Base-by-base conservation (phyloP, 768 basidiomycete species). In the Megacollybia marginata region DNA sequence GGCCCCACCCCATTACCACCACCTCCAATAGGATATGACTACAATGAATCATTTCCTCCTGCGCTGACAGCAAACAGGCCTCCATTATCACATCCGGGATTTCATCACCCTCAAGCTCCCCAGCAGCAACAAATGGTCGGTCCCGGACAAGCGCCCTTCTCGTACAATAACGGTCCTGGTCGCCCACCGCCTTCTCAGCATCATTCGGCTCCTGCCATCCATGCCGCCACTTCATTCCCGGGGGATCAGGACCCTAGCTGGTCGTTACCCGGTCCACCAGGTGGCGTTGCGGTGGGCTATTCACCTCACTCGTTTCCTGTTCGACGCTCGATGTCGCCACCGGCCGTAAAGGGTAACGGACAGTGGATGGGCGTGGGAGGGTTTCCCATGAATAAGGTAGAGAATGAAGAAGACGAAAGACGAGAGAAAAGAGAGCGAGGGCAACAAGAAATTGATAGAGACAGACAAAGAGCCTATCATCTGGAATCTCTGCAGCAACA, bases 351-450 rank as follows among this genome's bases (percentile, higher is more conserved):
- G 31, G 49, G 53, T 19, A 51, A 36, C n/a, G 50, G 50, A 16
- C 53, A 54, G 40, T 51, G 53, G 50, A 54, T 54, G 53, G 53
- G 53, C 16, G n/a, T 50, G 11, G 53, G 38, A 18, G 38, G 15
- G 38, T 15, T 40, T 13, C 38, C 3, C 8, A 40, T 33, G 65
- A 57, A 20, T 58, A 58, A 46, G 66, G 66, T 19, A 54, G 54
- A 33, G 65, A 62, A 50, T 59, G 56, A 60, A 54, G 65, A 59
- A 35, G 49, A 57, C 36, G 35, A 10, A 33, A 15, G 12, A 12
- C 33, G 19, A 47, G 42, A 54, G 34, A 64, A 67, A n/a, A 51
- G 64, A 35, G 65, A 65, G 10, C 47, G 57, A 49, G 69, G 67
- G 20, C 74, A 61, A 54, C 60, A 62, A 49, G 50, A 51, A 38